These are phyloP conservation scores for Candida koratica DNA, from an alignment of 805 yeast species.

Conservation along the genomic window DNA sequence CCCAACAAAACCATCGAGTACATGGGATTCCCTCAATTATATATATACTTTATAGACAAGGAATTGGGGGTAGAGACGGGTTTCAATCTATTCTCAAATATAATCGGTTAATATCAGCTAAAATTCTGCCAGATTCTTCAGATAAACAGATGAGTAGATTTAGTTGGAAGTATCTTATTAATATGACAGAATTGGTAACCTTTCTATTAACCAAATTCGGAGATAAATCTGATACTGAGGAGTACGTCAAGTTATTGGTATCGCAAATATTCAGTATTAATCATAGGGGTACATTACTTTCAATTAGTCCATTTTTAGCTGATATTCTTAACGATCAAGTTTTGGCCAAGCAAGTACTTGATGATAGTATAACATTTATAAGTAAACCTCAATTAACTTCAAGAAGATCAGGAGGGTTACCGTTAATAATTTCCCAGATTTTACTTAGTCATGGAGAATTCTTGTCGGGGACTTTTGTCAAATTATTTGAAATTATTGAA, in stretches of 20 bases:
- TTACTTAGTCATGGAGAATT: constrained; percentile 47
- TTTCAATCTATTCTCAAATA: neutral
- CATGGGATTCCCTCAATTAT: constrained; percentile 2
- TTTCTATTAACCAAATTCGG: constrained; percentile 11
- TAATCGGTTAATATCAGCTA: constrained; percentile 36
- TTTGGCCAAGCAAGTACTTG: constrained; percentile 22
- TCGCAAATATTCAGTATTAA: constrained; percentile 69
- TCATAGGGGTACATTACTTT: constrained; percentile 89
- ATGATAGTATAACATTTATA: constrained; percentile 49
- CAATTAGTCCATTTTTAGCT: constrained; percentile 78
- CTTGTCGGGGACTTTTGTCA: constrained; percentile 47
- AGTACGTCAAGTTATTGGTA: constrained; percentile 54
- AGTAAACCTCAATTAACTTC: constrained; percentile 67
- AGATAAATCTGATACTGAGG: constrained; percentile 1
- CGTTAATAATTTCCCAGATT: constrained; percentile 71
- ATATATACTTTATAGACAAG: neutral
- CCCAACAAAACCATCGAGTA: neutral
- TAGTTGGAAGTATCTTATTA: neutral
- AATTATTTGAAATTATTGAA: constrained; percentile 53
- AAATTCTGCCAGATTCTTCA: constrained; percentile 27
- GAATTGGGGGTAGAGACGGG: neutral
- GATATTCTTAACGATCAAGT: neutral
- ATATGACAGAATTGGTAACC: constrained; percentile 1
- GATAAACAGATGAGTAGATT: constrained; percentile 1
- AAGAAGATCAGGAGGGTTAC: constrained; percentile 90